Evolutionary conservation across 768 basidiomycete species (phyloP), one percentile per base, ranked within the genome.

Genomic region (Coprinopsis marcescibilis): DNA sequence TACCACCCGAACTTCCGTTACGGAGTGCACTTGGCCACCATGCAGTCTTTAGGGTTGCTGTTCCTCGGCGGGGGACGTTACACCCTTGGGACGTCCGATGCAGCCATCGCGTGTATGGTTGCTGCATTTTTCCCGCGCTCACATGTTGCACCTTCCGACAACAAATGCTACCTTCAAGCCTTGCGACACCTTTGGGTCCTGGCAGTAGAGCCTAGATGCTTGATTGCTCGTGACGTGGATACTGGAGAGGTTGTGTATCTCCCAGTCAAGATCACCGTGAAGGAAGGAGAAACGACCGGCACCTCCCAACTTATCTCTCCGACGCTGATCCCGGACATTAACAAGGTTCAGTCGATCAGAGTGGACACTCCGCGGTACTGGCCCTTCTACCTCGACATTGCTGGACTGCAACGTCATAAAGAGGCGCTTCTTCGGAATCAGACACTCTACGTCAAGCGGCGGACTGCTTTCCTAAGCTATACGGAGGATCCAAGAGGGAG

Each of bases 321-420:
- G 0, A 95, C 95, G 0, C 75, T 98, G 3, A 86, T 96, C 50
- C 92, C 93, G 0, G 87, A 94, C 52, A 77, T 97, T 52, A 82
- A 88, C 59, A 81, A 77, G 48, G 71, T 98, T 12, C 67, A 81
- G 37, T 85, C 88, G 3, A 85, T 99, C 55, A 75, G 85, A 37
- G 83, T 94, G 19, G 93, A 97, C 57, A 96, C 90, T 0, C 93
- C 92, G 13, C 81, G 96, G 4, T 98, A 99, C 63, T 96, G 91
- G 89, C 86, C 93, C 0, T 87, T 94, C 65, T 81, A 83, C 49
- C 76, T 97, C 26, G 87, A 94, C 56, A 78, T 87, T 15, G 75
- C 80, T 32, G 68, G 79, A 33, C 74, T 83, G 44, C 74, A 80
- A 3, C 74, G 72, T 12, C 86, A 95, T 60, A 78, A 79, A 40